phyloP scores from a whole-genome alignment of 1,284 basidiomycete genomes.

The Tilletia setariae region DNA sequence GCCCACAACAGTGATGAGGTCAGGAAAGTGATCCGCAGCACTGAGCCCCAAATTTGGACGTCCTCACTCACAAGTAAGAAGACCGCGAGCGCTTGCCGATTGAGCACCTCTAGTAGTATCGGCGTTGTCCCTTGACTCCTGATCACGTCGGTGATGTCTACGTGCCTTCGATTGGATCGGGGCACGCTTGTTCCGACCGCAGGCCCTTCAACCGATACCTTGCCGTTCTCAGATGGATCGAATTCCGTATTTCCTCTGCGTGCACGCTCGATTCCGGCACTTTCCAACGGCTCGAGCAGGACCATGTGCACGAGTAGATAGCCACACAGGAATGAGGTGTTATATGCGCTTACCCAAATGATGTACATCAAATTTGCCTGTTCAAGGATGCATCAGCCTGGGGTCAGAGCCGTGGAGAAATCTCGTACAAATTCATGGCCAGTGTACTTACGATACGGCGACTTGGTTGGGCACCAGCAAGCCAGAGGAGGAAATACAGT shows the following conservation, averaged over 20 bases:
- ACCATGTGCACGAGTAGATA: slow-evolving; percentile 74
- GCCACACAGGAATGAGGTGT: slow-evolving; percentile 75
- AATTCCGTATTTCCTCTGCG: background rate
- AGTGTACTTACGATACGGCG: slow-evolving; percentile 27
- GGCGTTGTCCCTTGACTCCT: slow-evolving; percentile 54
- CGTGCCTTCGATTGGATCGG: slow-evolving; percentile 3
- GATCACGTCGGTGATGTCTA: background rate
- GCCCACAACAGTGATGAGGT: too few relatives aligned
- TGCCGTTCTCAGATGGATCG: background rate
- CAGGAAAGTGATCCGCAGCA: background rate
- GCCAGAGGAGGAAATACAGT: slow-evolving; percentile 57
- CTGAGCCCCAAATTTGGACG: background rate
- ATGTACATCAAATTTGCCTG: slow-evolving; percentile 75
- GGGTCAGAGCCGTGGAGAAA: background rate
- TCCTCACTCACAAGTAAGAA: slow-evolving; percentile 71
- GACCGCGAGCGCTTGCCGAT: slow-evolving; percentile 72
- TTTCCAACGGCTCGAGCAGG: slow-evolving; percentile 62
- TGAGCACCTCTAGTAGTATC: slow-evolving; percentile 72
- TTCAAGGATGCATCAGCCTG: background rate
- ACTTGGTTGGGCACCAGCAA: slow-evolving; percentile 22
- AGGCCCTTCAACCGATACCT: background rate
- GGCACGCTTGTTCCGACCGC: background rate
- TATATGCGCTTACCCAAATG: slow-evolving; percentile 84
- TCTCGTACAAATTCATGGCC: background rate
- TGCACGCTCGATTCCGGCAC: slow-evolving; percentile 16